A percentile compares a stretch with the other conserved stretches of the same genome.
phyloP scores from a whole-genome alignment of 2,329 filamentous ascomycete genomes.

The Trichoderma breve region DNA sequence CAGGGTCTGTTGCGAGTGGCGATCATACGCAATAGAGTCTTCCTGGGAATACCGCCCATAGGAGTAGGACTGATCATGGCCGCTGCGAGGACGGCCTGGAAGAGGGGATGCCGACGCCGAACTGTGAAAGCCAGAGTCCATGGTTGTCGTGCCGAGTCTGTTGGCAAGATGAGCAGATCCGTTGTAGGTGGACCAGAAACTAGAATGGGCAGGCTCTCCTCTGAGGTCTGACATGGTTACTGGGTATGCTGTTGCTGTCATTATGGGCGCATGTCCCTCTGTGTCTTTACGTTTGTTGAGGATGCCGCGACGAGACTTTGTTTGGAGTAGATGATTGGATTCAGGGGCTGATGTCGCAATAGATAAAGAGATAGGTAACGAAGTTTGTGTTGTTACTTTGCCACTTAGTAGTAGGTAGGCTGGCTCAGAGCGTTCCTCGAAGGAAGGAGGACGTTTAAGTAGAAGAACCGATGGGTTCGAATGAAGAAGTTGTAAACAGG shows the following conservation, averaged over 20 bases:
- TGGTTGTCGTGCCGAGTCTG: slow-evolving; percentile 46
- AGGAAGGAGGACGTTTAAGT: background rate
- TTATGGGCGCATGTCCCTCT: slow-evolving; percentile 55
- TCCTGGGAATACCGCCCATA: slow-evolving; percentile 56
- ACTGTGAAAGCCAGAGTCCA: slow-evolving; percentile 50
- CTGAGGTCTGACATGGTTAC: slow-evolving; percentile 63
- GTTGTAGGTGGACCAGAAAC: slow-evolving; percentile 59
- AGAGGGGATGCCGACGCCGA: slow-evolving; percentile 47
- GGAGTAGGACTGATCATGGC: slow-evolving; percentile 49
- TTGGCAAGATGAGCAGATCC: slow-evolving; percentile 53
- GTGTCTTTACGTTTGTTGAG: slow-evolving; percentile 19
- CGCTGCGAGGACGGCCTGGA: slow-evolving; percentile 49
- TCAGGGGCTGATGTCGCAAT: slow-evolving; percentile 1
- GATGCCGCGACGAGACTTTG: background rate
- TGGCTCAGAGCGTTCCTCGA: background rate
- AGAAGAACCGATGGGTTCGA: background rate
- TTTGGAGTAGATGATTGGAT: background rate
- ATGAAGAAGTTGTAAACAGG: background rate
- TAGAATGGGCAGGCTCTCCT: slow-evolving; percentile 56
- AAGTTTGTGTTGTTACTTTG: background rate
- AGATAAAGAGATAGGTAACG: background rate
- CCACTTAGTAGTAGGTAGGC: background rate
- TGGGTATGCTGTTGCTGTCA: slow-evolving; percentile 57
- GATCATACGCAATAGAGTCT: slow-evolving; percentile 53
- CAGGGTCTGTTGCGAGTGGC: slow-evolving; percentile 49